A percentile compares a stretch with the other conserved stretches of the same genome.
Conservation (phyloP, 1,139 yeast species). For the Ogataea hybrid region DNA sequence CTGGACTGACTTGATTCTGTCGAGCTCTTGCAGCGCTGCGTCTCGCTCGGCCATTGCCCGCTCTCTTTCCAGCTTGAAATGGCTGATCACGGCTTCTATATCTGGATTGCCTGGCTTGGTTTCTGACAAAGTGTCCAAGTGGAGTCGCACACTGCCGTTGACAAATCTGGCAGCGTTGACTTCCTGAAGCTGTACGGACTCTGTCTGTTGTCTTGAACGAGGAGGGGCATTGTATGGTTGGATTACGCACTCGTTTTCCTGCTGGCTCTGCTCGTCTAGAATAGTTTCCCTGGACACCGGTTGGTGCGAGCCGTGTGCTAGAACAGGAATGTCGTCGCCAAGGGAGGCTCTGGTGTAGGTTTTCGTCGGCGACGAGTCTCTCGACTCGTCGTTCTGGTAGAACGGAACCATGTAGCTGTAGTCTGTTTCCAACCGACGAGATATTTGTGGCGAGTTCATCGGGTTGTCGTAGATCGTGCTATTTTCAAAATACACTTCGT, state of each 20-base stretch:
- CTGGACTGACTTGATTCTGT: neutral
- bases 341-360: neutral
- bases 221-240: too few relatives aligned
- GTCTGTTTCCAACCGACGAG: neutral
- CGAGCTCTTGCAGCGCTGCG: neutral
- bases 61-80: neutral
- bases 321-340: neutral
- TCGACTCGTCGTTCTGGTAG: constrained; percentile 2
- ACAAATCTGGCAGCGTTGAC: neutral
- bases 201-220: too few relatives aligned
- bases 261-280: too few relatives aligned
- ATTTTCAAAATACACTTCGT: neutral
- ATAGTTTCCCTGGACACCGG: neutral
- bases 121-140: too few relatives aligned
- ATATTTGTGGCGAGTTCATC: constrained; percentile 2
- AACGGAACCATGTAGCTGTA: neutral
- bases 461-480: constrained; percentile 5
- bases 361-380: constrained; percentile 1
- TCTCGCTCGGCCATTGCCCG: neutral
- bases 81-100: neutral
- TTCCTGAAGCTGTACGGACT: neutral
- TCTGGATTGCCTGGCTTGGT: neutral
- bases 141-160: neutral
- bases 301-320: neutral
- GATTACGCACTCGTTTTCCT: too few relatives aligned